Conservation (phyloP, 2,329 filamentous ascomycete species). For the Tolypocladium tropicale region DNA sequence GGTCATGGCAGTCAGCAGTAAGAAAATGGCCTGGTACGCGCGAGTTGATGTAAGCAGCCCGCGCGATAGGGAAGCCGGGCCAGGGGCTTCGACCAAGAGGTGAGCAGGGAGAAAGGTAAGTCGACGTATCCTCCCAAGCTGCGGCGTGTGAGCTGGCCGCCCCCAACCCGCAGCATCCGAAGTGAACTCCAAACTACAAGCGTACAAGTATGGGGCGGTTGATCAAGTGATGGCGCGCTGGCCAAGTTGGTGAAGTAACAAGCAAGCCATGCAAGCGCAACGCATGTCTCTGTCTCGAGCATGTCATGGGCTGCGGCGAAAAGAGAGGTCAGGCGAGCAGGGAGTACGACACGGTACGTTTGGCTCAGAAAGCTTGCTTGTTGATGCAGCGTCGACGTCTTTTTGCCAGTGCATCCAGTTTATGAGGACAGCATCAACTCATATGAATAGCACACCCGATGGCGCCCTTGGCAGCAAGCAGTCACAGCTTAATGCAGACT, state of each 20-base stretch:
- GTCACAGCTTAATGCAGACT: too few species aligned
- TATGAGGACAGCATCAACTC: too few species aligned
- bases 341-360: not conserved
- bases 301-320: too few species aligned
- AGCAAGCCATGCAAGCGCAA: not conserved
- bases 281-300: not conserved
- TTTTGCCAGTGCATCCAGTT: too few species aligned
- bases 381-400: not conserved
- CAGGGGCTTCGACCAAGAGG: not conserved
- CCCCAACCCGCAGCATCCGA: not conserved
- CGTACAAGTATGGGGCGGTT: not conserved
- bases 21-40: not conserved
- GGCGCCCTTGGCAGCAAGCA: constrained; percentile 40
- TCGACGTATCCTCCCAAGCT: not conserved
- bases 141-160: not conserved
- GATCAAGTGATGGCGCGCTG: not conserved
- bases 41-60: not conserved
- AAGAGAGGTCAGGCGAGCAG: too few species aligned
- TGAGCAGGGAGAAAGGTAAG: not conserved
- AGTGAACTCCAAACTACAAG: not conserved
- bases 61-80: not conserved
- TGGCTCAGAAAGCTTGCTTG: not conserved
- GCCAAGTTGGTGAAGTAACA: not conserved
- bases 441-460: constrained; percentile 40
- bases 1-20: not conserved